A percentile compares a stretch with the other conserved stretches of the same genome.
phyloP scores from a whole-genome alignment of 306 rosid species.

The Benincasa hispida region DNA sequence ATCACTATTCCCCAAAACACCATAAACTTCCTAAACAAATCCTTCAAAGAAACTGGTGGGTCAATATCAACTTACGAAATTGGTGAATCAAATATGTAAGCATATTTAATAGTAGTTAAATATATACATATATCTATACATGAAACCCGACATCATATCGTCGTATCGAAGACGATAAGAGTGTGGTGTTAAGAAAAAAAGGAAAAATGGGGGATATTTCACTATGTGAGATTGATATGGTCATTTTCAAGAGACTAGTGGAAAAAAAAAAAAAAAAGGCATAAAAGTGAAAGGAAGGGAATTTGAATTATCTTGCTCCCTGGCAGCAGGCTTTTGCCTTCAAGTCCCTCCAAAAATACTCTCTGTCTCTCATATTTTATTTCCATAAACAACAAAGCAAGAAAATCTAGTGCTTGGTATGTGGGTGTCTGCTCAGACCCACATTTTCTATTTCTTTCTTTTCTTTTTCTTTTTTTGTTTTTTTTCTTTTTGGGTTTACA shows the following conservation, averaged over 20 bases:
- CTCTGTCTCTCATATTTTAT: background rate
- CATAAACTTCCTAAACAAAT: background rate
- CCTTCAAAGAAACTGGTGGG: too few relatives aligned
- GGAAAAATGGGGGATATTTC: background rate
- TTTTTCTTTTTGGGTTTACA: background rate
- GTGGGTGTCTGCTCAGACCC: slow-evolving; percentile 1
- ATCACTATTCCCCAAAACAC: background rate
- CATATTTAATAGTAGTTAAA: too few relatives aligned
- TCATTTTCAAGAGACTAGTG: background rate
- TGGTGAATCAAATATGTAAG: too few relatives aligned
- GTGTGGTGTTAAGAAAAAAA: background rate
- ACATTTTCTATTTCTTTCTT: background rate
- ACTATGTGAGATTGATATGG: background rate
- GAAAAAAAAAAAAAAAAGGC: too few relatives aligned
- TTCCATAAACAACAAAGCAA: slow-evolving; percentile 3
- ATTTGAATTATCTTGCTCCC: background rate
- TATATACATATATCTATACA: too few relatives aligned
- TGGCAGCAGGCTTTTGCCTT: background rate
- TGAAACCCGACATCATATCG: background rate
- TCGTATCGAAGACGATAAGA: background rate
- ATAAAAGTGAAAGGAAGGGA: background rate
- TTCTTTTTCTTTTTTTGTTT: background rate
- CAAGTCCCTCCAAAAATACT: slow-evolving; percentile 5
- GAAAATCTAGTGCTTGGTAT: background rate
- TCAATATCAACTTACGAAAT: too few relatives aligned